phyloP scores from a whole-genome alignment of 1,284 basidiomycete genomes.

The Ceratobasidium sp. region DNA sequence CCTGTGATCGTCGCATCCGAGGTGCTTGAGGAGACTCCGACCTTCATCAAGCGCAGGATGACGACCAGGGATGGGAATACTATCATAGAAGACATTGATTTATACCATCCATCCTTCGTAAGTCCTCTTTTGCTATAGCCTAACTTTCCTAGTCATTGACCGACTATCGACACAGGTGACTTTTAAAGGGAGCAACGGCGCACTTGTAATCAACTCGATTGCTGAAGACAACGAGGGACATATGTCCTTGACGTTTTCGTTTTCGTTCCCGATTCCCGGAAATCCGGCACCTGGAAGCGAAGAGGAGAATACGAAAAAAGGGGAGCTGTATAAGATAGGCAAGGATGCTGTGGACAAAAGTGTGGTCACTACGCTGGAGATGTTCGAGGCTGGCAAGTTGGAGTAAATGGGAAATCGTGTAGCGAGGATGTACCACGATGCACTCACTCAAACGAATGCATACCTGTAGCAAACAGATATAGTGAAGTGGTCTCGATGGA shows the following conservation, averaged over 20 bases:
- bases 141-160: background rate
- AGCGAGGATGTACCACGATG: no score
- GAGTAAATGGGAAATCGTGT: background rate
- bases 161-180: background rate
- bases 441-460: no score
- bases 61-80: background rate
- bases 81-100: background rate
- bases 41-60: background rate
- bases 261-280: background rate
- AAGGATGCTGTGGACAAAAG: background rate
- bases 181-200: slow-evolving; percentile 6
- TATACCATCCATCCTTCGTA: slow-evolving; percentile 17
- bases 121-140: background rate
- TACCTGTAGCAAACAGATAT: no score
- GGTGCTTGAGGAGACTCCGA: slow-evolving; percentile 16
- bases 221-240: background rate
- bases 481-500: no score
- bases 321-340: background rate
- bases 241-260: slow-evolving; percentile 16
- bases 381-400: slow-evolving; percentile 34
- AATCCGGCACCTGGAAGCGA: background rate
- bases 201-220: slow-evolving; percentile 5
- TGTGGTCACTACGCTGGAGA: slow-evolving; percentile 3
- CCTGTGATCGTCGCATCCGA: background rate
- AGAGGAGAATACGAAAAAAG: background rate